Evolutionary conservation across 2,329 filamentous ascomycete species (phyloP), one percentile per base, ranked within the genome.

Genomic region (Cercospora brassicicola): DNA sequence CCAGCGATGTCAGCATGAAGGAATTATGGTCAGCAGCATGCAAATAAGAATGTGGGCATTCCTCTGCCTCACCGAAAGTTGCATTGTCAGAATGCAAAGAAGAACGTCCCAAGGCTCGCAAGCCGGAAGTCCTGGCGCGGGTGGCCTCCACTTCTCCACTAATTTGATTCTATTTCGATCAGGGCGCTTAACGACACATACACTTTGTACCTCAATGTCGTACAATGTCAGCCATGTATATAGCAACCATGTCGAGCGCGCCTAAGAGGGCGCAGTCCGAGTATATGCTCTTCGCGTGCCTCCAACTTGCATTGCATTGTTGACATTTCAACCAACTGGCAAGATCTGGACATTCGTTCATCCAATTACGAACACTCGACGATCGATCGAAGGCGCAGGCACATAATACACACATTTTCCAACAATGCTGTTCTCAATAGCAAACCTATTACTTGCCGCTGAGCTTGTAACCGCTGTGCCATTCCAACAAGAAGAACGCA

Each of bases 181-280:
- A 63, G 64, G 64, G 70, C 70, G 70, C 60, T 67, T 72, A 72
- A 64, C 51, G 55, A 64, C 48, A 39, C 67, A 67, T 59, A 48
- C 51, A 39, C 26, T 42, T 59, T 65, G 64, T 66, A 69, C 62
- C 62, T 66, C 68, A 42, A 61, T 20, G 72, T 73, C 28, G 71
- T 67, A 72, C 71, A 73, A 65, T 65, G 66, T 69, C 71, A 70
- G 71, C 67, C 72, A 73, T 73, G 71, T 73, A 74, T 76, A 76
- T 76, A 76, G 73, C 70, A 74, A 69, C 63, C 59, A 64, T 62
- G 60, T 62, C 42, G 30, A 28, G 42, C 42, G 60, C 60, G 59
- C 36, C 30, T 62, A 48, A 15, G 59, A 48, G 60, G 9, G 20
- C 26, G 36, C 39, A 53, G n/a, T 26, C 4, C 33, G 30, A 56